Evolutionary conservation across 1,139 yeast genomes (phyloP), one percentile per base, ranked within the genome.

Genomic region (Suhomyces wounanorum): DNA sequence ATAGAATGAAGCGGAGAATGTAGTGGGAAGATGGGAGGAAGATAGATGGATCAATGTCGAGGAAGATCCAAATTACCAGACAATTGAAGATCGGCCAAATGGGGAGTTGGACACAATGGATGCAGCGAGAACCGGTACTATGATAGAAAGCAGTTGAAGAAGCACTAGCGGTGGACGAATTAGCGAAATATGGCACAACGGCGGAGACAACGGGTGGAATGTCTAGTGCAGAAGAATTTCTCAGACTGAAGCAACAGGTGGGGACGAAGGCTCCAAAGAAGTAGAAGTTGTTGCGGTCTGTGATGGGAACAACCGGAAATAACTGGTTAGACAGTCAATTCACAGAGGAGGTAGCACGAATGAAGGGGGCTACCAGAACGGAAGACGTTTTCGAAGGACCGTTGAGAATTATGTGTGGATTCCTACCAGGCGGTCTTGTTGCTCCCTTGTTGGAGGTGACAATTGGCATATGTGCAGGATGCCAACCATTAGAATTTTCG

Each of bases 401-500:
- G 37, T 33, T 33, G 37, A 14, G 18, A 25, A 16, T 28, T 28
- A 43, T 21, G 39, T 33, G 42, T 40, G 33, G 18, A 40, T 17
- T 25, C 8, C 21, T 8, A 40, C 23, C 30, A 25, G 42, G 44
- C 40, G 28, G 45, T 13, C 49, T 36, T 46, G 38, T 46, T 46
- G 49, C 49, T 46, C 45, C 44, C 45, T 41, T 40, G 44, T 14
- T 36, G 41, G 33, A 36, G 40, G 26, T 43, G 45, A 31, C 45
- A 43, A 23, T 25, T 10, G 26, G 36, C 23, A 26, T 43, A 28
- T 43, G 40, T 43, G 46, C 46, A 43, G 46, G 46, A 43, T n/a
- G 40, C 11, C 25, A 21, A 43, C 37, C 37, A 33, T 33, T 16
- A 30, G 46, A 43, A 43, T 37, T 43, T 43, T 43, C 46, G 17